Evolutionary conservation across 148 eudicot species (phyloP), one percentile per base, ranked within the genome.

Genomic region (Hydrangea macrophylla): DNA sequence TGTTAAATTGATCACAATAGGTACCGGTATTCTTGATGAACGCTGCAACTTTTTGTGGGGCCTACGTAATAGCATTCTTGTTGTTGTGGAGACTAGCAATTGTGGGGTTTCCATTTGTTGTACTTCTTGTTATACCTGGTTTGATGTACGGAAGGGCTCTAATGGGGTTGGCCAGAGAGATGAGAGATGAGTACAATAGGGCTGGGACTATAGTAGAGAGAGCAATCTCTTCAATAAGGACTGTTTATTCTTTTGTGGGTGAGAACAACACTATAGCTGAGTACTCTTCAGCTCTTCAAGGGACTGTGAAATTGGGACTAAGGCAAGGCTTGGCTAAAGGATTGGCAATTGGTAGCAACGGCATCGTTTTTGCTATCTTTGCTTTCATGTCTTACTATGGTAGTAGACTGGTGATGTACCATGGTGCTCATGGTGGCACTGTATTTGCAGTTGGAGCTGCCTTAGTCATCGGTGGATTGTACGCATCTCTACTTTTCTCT

Each of bases 241-340:
- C 93, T 0, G 98, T 92, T 6, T 92, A 87, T 58, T 83, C 98
- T 9, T 92, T 85, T 66, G 96, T 76, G 22, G 91, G 96, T 20
- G 98, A 92, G 73, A 79, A 42, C 65, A 87, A 80, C 62, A 89
- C 98, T 12, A 72, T 87, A 58, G 71, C 55, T 0, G 79, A 75
- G 15, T 92, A 80, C 73, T 87, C 98, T 18, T 51, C 65, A 7
- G 86, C 98, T 62, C 81, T 92, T 55, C 78, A 85, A 30, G 86
- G 90, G 40, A 79, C 87, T 1, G 85, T 84, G 1, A 83, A 81
- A 28, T 68, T 92, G 26, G 98, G 98, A 25, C 75, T 84, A 1
- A 84, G 69, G 80, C 98, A 92, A 74, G 98, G 98, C 7, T 67
- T 92, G 50, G 88, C 93, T 0, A 92, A 89, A 68, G 98, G 98